A percentile compares a stretch with the other conserved stretches of the same genome.
phyloP scores from a whole-genome alignment of 306 rosid genomes.

The Oxytropis ochrocephala region DNA sequence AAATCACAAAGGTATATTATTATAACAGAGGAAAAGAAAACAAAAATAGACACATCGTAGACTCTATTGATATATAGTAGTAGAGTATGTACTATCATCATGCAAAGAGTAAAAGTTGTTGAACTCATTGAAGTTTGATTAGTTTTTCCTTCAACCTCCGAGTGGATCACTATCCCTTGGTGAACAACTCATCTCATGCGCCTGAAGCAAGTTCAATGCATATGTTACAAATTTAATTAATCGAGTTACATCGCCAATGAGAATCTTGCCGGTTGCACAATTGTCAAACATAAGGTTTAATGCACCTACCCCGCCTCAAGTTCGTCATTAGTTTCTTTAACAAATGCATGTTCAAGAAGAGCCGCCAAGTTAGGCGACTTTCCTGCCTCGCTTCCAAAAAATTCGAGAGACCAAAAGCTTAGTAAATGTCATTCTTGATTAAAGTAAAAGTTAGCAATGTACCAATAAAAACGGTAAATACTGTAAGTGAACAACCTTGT shows the following conservation, averaged over 20 bases:
- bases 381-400: conserved; percentile 52
- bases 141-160: conserved; percentile 48
- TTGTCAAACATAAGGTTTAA: conserved; percentile 14
- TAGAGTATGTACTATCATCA: not conserved
- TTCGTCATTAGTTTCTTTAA: conserved; percentile 61
- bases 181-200: conserved; percentile 37
- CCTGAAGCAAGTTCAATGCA: conserved; percentile 41
- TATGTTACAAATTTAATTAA: not conserved
- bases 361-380: conserved; percentile 92
- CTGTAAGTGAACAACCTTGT: conserved; percentile 60
- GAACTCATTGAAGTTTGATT: conserved; percentile 35
- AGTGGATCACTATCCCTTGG: conserved; percentile 38
- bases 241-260: conserved; percentile 1
- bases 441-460: conserved; percentile 7
- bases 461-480: not conserved
- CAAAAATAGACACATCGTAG: not conserved
- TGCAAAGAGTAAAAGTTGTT: conserved; percentile 31
- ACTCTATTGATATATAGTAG: not conserved
- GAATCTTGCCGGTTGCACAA: not conserved
- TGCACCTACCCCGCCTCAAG: conserved; percentile 53
- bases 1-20: conserved; percentile 3
- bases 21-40: not conserved
- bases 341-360: conserved; percentile 93
- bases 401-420: conserved; percentile 18
- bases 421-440: not conserved